Conservation (phyloP, 345 rosid species). For the Erucastrum elatum region DNA sequence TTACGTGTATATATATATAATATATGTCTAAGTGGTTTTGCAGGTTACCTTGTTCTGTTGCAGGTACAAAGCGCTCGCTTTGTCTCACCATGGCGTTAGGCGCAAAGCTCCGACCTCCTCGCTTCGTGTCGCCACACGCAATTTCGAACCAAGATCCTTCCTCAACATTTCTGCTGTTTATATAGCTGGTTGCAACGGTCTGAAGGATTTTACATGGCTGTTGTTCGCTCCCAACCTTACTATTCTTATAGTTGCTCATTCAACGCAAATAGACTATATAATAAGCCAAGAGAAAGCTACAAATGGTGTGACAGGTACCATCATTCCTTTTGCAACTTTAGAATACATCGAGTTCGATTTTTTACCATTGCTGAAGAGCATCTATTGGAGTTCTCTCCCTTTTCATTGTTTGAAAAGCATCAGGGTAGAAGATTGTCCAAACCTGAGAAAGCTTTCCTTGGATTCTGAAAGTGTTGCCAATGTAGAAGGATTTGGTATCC, state of each 20-base stretch:
- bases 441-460: conserved; percentile 25
- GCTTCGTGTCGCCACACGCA: too few species aligned
- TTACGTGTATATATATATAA: too few species aligned
- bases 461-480: conserved; percentile 1
- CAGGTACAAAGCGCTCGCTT: too few species aligned
- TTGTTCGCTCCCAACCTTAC: conserved; percentile 28
- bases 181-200: background rate
- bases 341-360: background rate
- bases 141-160: too few species aligned
- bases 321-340: background rate
- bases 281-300: conserved; percentile 14
- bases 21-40: too few species aligned
- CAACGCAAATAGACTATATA: conserved; percentile 1
- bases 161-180: background rate
- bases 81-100: too few species aligned
- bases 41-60: too few species aligned
- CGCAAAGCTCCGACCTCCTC: too few species aligned
- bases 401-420: conserved; percentile 1
- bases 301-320: background rate
- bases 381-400: conserved; percentile 1
- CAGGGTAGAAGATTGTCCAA: background rate
- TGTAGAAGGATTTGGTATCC: background rate
- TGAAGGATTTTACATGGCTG: conserved; percentile 33
- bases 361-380: too few species aligned
- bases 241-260: background rate